Evolutionary conservation across 164 flowering plant genomes (phyloP).

Genomic region (Piper betle): DNA sequence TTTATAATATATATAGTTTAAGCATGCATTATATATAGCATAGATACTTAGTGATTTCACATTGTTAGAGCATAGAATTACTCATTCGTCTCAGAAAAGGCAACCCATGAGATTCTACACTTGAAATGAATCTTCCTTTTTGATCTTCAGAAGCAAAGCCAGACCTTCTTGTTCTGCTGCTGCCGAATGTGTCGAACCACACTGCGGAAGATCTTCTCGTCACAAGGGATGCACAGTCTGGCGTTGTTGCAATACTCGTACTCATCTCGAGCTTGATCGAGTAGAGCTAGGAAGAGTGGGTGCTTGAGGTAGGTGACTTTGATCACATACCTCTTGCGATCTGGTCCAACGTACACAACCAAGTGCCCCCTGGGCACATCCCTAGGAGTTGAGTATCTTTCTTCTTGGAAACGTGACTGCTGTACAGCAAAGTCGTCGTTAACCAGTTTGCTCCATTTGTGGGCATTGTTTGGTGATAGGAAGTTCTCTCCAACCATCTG

Average conservation of each 20-base stretch:
- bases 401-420: slow-evolving; percentile 24
- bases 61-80: neutral
- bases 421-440: slow-evolving; percentile 23
- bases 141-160: slow-evolving; percentile 18
- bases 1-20: too few species aligned
- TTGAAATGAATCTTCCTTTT: too few species aligned
- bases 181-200: slow-evolving; percentile 42
- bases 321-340: slow-evolving; percentile 52
- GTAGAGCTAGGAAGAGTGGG: slow-evolving; percentile 60
- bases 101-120: slow-evolving; percentile 1
- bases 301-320: slow-evolving; percentile 51
- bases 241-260: slow-evolving; percentile 45
- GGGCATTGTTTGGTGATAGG: slow-evolving; percentile 23
- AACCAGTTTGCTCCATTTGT: slow-evolving; percentile 45
- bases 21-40: too few species aligned
- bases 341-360: slow-evolving; percentile 75
- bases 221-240: slow-evolving; percentile 72
- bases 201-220: slow-evolving; percentile 48
- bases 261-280: slow-evolving; percentile 69
- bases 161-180: slow-evolving; percentile 15
- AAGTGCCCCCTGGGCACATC: slow-evolving; percentile 91
- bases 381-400: slow-evolving; percentile 35
- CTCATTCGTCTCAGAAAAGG: neutral
- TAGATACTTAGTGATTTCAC: too few species aligned
- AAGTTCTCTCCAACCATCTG: slow-evolving; percentile 2